These are phyloP conservation scores for Sphaerostilbella broomeana DNA, from an alignment of 2,329 filamentous ascomycete species.

Conservation along the genomic window DNA sequence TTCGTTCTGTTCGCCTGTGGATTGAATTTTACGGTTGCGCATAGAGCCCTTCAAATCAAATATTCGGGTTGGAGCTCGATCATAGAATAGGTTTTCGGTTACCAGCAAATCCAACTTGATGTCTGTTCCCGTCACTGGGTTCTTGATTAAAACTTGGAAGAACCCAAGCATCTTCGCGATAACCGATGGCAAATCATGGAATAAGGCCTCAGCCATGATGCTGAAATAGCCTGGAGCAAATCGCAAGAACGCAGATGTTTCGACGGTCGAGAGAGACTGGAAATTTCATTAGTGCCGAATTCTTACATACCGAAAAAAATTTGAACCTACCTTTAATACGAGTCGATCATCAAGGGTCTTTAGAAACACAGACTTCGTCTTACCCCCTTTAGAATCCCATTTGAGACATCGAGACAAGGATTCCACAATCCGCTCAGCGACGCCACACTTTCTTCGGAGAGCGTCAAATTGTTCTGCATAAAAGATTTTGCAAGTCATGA, in stretches of 20 bases:
- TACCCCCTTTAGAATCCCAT: constrained; percentile 96
- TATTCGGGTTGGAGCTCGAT: constrained; percentile 79
- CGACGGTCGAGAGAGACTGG: constrained; percentile 79
- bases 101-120: constrained; percentile 91
- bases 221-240: constrained; percentile 97
- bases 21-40: constrained; percentile 96
- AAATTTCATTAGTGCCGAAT: constrained; percentile 13
- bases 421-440: constrained; percentile 89
- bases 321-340: constrained; percentile 59
- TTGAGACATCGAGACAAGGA: constrained; percentile 92
- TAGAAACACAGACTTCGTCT: constrained; percentile 94
- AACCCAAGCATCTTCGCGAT: constrained; percentile 99
- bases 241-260: constrained; percentile 87
- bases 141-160: constrained; percentile 96
- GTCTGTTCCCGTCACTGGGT: constrained; percentile 81
- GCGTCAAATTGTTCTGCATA: constrained; percentile 98
- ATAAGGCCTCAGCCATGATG: constrained; percentile 93
- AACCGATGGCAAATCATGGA: constrained; percentile 89
- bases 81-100: constrained; percentile 98
- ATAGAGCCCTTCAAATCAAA: constrained; percentile 98
- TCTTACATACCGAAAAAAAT: background rate
- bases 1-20: constrained; percentile 91
- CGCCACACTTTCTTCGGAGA: constrained; percentile 82
- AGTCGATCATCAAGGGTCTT: constrained; percentile 95
- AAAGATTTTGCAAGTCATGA: constrained; percentile 97